phyloP scores from a whole-genome alignment of 1,284 basidiomycete genomes.

The Kwoniella shivajii region DNA sequence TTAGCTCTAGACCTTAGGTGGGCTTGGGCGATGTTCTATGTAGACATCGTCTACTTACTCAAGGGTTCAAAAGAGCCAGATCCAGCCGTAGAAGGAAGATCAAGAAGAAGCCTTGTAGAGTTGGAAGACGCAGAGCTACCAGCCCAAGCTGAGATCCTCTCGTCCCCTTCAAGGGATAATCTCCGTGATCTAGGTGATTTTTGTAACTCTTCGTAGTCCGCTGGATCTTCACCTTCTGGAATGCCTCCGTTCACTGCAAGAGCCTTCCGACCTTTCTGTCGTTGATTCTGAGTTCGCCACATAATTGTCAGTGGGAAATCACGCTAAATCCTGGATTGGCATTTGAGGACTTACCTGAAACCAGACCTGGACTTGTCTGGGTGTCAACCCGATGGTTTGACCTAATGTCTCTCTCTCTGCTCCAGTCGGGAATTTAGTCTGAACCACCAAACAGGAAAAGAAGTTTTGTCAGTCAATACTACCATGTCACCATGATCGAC shows the following conservation, averaged over 20 bases:
- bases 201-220: constrained; percentile 33
- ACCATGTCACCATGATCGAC: no score
- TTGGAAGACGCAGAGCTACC: constrained; percentile 2
- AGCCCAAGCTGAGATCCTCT: constrained; percentile 17
- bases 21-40: not conserved
- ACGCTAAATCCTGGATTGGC: not conserved
- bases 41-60: not conserved
- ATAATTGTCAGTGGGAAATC: not conserved
- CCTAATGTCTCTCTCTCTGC: constrained; percentile 42
- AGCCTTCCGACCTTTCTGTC: constrained; percentile 45
- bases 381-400: constrained; percentile 39
- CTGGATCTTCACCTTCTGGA: constrained; percentile 32
- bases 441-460: no score
- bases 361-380: constrained; percentile 54
- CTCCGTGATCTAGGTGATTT: constrained; percentile 33
- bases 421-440: constrained; percentile 48
- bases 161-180: constrained; percentile 17
- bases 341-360: constrained; percentile 48
- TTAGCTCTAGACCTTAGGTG: no score
- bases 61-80: not conserved
- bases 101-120: constrained; percentile 1
- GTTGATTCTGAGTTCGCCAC: constrained; percentile 42
- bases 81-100: not conserved
- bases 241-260: constrained; percentile 23
- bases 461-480: no score